These are phyloP conservation scores for Solanum sejunctum DNA, from an alignment of 257 asterid species.

Conservation along the genomic window DNA sequence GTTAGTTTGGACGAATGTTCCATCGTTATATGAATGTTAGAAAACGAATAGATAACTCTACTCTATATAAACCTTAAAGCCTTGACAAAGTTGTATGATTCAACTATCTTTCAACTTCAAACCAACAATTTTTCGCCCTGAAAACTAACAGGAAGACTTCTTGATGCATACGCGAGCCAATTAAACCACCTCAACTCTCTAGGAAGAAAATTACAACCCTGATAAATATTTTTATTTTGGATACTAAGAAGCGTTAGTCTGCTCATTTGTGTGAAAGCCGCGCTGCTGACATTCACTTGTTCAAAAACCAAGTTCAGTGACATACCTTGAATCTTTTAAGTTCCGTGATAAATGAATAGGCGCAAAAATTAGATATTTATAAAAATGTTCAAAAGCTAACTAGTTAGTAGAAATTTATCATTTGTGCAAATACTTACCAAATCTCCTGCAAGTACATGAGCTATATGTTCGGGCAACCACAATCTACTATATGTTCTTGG, in stretches of 20 bases:
- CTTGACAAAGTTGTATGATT: slow-evolving; percentile 1
- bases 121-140: background rate
- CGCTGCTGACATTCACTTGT: background rate
- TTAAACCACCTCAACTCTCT: background rate
- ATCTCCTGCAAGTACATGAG: background rate
- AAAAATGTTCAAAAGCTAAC: background rate
- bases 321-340: slow-evolving; percentile 1
- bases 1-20: background rate
- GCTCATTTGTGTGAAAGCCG: background rate
- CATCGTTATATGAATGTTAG: background rate
- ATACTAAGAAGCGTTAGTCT: slow-evolving; percentile 9
- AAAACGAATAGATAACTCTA: background rate
- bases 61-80: background rate
- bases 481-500: background rate
- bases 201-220: background rate
- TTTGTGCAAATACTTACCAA: background rate
- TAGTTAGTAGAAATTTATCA: background rate
- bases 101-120: background rate
- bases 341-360: background rate
- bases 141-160: background rate
- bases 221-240: background rate
- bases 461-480: background rate
- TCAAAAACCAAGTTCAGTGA: background rate
- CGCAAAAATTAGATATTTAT: background rate
- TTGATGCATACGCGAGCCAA: background rate